Evolutionary conservation across 2,329 filamentous ascomycete genomes (phyloP).

Genomic region (Corniculantispora saksenae): DNA sequence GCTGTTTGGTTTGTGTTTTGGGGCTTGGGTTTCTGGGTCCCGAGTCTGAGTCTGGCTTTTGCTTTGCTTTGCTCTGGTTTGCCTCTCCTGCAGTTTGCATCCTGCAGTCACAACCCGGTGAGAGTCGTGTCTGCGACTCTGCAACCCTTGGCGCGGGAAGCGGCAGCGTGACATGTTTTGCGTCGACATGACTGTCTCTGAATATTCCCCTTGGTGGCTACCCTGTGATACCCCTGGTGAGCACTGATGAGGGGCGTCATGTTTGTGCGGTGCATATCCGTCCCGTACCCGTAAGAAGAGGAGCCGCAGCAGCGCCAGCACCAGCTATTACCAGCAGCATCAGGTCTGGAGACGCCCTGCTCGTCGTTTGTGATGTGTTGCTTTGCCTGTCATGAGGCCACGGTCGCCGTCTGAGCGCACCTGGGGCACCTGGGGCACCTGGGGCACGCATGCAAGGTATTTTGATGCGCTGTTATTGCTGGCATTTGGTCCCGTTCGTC

Average conservation of each 20-base stretch:
- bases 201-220: too few species aligned
- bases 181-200: not conserved
- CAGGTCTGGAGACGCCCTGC: too few species aligned
- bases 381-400: not conserved
- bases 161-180: conserved; percentile 1
- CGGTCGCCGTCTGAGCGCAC: not conserved
- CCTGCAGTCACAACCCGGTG: too few species aligned
- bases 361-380: not conserved
- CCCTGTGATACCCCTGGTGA: not conserved
- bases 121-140: too few species aligned
- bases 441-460: not conserved
- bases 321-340: too few species aligned
- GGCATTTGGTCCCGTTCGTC: not conserved
- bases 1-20: too few species aligned
- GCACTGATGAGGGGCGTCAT: not conserved
- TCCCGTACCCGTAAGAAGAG: too few species aligned
- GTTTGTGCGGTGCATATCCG: not conserved
- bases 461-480: not conserved
- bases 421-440: not conserved
- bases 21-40: too few species aligned
- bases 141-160: too few species aligned
- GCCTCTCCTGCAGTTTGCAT: not conserved
- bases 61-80: too few species aligned
- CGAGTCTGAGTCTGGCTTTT: too few species aligned
- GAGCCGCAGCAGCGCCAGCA: too few species aligned